Conservation (phyloP, 108 stramenopile species). For the Chaetoceros tenuissimus region DNA sequence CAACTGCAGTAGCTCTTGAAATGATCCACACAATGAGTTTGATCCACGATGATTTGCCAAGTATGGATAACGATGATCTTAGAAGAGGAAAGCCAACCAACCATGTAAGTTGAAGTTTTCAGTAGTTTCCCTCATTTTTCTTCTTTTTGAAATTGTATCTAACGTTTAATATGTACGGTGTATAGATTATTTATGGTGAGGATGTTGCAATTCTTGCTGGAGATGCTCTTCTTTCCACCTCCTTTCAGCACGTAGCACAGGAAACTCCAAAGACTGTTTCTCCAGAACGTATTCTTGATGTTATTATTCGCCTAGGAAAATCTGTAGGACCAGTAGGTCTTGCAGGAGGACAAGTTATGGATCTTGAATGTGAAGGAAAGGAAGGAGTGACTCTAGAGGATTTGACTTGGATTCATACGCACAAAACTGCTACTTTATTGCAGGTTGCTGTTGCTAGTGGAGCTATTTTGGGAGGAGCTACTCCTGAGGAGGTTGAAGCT, state of each 20-base stretch:
- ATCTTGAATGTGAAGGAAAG: constrained; percentile 92
- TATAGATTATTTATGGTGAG: constrained; percentile 91
- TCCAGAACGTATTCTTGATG: constrained; percentile 74
- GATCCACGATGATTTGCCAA: constrained; percentile 94
- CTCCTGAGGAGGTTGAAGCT: constrained; percentile 72
- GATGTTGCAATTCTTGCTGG: constrained; percentile 95
- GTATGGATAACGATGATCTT: constrained; percentile 94
- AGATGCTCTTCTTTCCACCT: constrained; percentile 72
- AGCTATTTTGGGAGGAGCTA: constrained; percentile 89
- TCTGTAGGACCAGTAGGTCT: constrained; percentile 89
- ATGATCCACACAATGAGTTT: constrained; percentile 98
- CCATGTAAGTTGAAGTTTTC: constrained; percentile 56
- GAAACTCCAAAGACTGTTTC: constrained; percentile 58
- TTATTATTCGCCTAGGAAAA: constrained; percentile 77
- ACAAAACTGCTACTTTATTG: constrained; percentile 92
- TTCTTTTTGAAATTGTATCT: constrained; percentile 6
- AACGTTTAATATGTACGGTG: no score
- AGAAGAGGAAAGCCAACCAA: constrained; percentile 89
- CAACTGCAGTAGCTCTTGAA: constrained; percentile 89
- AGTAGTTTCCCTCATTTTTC: background rate
- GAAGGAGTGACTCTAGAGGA: constrained; percentile 82
- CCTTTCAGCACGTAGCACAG: constrained; percentile 70
- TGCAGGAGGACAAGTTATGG: constrained; percentile 93
- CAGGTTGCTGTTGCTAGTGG: constrained; percentile 87
- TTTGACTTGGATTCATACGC: constrained; percentile 92